Conservation (phyloP, 805 yeast genomes). For the Candida krabiensis region DNA sequence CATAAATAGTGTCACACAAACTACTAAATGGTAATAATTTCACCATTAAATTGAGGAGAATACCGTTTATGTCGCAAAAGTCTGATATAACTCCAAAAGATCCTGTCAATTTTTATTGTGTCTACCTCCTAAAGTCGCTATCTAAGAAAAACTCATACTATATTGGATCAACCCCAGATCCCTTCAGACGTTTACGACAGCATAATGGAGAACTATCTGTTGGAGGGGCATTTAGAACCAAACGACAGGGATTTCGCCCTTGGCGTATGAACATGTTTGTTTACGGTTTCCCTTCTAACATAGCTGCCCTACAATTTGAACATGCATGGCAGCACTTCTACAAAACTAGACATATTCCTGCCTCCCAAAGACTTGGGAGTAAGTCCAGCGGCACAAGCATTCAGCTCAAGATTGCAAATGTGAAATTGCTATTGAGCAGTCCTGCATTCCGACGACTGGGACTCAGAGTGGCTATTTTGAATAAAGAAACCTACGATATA, state of each 20-base stretch:
- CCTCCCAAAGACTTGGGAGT: conserved; percentile 36
- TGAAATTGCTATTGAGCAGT: conserved; percentile 43
- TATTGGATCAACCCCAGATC: conserved; percentile 83
- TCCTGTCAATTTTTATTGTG: conserved; percentile 53
- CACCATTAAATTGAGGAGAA: too few species aligned
- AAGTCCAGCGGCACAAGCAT: conserved; percentile 41
- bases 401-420: conserved; percentile 48
- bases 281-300: conserved; percentile 68
- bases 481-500: conserved; percentile 25
- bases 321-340: conserved; percentile 82
- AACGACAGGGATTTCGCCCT: conserved; percentile 57
- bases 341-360: conserved; percentile 58
- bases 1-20: too few species aligned
- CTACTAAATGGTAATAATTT: too few species aligned
- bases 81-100: conserved; percentile 2
- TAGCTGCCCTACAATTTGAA: conserved; percentile 76
- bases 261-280: conserved; percentile 70
- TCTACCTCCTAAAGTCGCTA: conserved; percentile 64
- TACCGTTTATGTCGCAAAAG: conserved; percentile 10
- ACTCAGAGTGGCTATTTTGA: conserved; percentile 48
- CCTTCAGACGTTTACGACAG: conserved; percentile 63
- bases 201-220: conserved; percentile 67
- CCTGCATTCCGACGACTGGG: conserved; percentile 45
- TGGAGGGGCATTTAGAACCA: conserved; percentile 75
- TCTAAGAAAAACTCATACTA: conserved; percentile 61